These are phyloP conservation scores for Haplographium delicatum DNA, from an alignment of 495 filamentous ascomycete species.

Conservation along the genomic window DNA sequence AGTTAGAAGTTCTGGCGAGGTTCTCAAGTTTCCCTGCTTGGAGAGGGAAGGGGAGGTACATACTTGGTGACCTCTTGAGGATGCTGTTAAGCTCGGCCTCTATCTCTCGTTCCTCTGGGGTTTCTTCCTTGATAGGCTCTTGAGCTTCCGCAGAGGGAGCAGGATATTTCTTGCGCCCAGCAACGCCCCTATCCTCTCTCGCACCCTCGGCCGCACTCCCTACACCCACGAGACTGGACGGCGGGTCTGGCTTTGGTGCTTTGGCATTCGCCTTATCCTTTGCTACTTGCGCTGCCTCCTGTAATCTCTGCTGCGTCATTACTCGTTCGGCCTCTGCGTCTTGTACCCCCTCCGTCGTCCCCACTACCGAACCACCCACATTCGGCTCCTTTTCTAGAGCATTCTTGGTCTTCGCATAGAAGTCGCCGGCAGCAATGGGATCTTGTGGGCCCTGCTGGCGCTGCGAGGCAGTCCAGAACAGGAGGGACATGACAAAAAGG, in stretches of 20 bases:
- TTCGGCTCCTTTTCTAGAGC: conserved; percentile 39
- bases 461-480: conserved; percentile 60
- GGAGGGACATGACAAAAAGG: conserved; percentile 46
- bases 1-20: not conserved
- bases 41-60: conserved; percentile 22
- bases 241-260: conserved; percentile 46
- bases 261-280: conserved; percentile 50
- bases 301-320: conserved; percentile 18
- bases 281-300: conserved; percentile 47
- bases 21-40: too few relatives aligned
- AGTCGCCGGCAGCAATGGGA: conserved; percentile 38
- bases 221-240: conserved; percentile 40
- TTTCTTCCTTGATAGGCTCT: conserved; percentile 41
- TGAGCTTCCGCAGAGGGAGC: conserved; percentile 30
- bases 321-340: conserved; percentile 19
- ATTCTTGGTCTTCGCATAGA: conserved; percentile 51
- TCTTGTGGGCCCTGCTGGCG: conserved; percentile 38
- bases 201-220: conserved; percentile 31
- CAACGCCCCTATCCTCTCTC: conserved; percentile 50
- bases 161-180: conserved; percentile 52
- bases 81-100: conserved; percentile 66
- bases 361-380: conserved; percentile 14
- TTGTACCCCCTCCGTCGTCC: not conserved
- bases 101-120: conserved; percentile 50
- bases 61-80: conserved; percentile 77